phyloP scores from a whole-genome alignment of 176 grass and related monocot genomes.

The Cocos nucifera region DNA sequence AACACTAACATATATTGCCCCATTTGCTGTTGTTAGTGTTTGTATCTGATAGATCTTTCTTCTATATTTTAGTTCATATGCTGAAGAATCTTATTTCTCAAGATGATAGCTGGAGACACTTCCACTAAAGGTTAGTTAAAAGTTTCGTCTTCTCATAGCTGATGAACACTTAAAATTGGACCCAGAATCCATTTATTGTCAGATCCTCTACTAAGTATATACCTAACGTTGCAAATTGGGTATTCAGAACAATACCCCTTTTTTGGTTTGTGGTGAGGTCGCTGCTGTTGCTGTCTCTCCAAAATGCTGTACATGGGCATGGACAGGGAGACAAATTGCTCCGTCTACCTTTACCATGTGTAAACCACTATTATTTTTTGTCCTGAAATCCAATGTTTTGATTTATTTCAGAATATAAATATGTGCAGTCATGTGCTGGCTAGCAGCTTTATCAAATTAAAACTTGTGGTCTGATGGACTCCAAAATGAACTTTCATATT shows the following conservation, averaged over 20 bases:
- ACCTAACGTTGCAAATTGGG: too few species aligned
- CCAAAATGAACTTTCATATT: too few species aligned
- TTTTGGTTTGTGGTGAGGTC: conserved; percentile 91
- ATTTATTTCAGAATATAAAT: too few species aligned
- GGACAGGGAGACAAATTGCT: conserved; percentile 97
- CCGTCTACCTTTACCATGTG: not conserved
- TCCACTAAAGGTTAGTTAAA: conserved; percentile 37
- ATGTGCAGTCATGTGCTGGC: too few species aligned
- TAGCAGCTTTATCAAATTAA: too few species aligned
- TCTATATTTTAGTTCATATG: conserved; percentile 45
- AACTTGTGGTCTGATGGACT: too few species aligned
- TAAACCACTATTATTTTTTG: not conserved
- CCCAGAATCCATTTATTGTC: too few species aligned
- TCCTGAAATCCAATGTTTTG: not conserved
- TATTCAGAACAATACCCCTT: too few species aligned
- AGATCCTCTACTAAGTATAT: too few species aligned
- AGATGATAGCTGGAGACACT: conserved; percentile 25
- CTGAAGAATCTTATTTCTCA: conserved; percentile 63
- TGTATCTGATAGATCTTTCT: not conserved
- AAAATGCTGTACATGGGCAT: not conserved
- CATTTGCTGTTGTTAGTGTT: not conserved
- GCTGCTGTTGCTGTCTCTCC: too few species aligned
- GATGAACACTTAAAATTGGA: too few species aligned
- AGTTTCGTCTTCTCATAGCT: not conserved
- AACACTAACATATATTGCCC: too few species aligned